Evolutionary conservation across 306 rosid genomes (phyloP), one percentile per base, ranked within the genome.

Genomic region (Dalbergia cultrata): DNA sequence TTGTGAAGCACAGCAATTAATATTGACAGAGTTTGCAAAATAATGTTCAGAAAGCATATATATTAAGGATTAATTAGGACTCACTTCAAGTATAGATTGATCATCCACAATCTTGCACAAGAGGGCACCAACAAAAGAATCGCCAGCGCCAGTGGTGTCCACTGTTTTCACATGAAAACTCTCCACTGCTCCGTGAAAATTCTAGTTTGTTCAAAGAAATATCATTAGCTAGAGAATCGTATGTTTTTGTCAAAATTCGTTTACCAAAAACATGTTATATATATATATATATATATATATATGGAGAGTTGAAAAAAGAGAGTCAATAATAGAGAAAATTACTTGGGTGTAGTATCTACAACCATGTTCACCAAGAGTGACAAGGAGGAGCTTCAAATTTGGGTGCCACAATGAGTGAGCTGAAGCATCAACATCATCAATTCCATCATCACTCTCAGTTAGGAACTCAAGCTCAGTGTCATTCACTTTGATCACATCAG

Each of bases 301-400:
- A 26, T 26, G 2, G 1, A 8, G 10, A 9, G 47, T 7, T 7
- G 11, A 43, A 7, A 7, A 43, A 43, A 43, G 41, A 37, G 41
- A 37, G 5, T 0, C 0, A 37, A 37, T 37, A 7, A 43, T 8
- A 2, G 41, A 37, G 8, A 37, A 37, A 43, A 70, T 67, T 87
- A 95, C 99, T 97, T 91, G 90, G 81, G 98, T 89, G 85, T 95
- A 95, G 87, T 92, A 95, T 85, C 77, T 91, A 83, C 92, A 91
- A 56, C 98, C 98, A 0, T 91, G 70, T 66, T 95, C 97, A 6
- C 98, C 98, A 6, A 95, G 91, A 26, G 98, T 95, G 78, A 95
- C 97, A 10, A 95, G 95, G 67, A 95, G 97, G 53, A 95, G 92
- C 88, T 91, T 95, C 90, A 95, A 81, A 39, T 87, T 89, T 21